Evolutionary conservation across 768 basidiomycete genomes (phyloP), one percentile per base, ranked within the genome.

Genomic region (Leccinum subgranulosum): DNA sequence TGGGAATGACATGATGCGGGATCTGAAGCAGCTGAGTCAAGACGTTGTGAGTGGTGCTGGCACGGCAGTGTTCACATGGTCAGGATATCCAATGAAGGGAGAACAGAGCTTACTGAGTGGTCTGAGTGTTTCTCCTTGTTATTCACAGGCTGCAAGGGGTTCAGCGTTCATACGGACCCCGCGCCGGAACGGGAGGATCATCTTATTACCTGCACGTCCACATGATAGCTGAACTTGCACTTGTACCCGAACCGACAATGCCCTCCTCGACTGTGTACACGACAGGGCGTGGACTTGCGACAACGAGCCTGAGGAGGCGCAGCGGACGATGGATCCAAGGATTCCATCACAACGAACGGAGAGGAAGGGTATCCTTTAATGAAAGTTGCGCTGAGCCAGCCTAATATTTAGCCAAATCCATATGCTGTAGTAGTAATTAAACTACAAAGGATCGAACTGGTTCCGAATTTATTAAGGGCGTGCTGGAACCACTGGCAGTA

Each of bases 221-320:
- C 31, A 10, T 60, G 58, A 31, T 74, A 73, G 17, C 59, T 57
- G n/a, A 60, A 69, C 59, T n/a, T 67, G 60, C 70, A 72, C 39
- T 53, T 60, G 43, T 59, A 54, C 19, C 71, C 70, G 36, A 47
- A 71, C 29, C 62, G 72, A 65, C 70, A 72, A 15, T 52, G n/a
- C 0, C 33, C 33, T 33, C 70, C 72, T 56, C 64, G 66, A 45
- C 11, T 31, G 34, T 71, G 49, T 5, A 50, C 17, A 25, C 66
- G 71, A 19, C 70, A 72, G 4, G 64, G 60, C 25, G 1, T 4
- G 19, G 56, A 19, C 49, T 55, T 64, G 45, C 41, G 55, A 34
- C 43, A 46, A 11, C 23, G 23, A 23, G 23, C 23, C 23, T 50
- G 56, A 34, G 12, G 33, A 33, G 33, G 33, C 5, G 21, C 15